Conservation (phyloP, 306 rosid genomes). For the Rubus parviflorus region DNA sequence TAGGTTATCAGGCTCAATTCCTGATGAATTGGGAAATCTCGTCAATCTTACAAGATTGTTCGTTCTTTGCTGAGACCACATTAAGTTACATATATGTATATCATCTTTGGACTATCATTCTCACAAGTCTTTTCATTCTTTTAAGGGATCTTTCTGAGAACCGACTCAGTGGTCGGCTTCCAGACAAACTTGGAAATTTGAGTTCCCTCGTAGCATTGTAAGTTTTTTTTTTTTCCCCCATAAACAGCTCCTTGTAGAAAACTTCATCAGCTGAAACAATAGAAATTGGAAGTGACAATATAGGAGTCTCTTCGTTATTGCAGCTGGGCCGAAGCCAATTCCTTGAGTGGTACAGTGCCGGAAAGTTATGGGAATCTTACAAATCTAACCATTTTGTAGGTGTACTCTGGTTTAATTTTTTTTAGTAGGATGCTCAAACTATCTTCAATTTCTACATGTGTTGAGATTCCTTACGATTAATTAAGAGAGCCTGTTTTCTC, state of each 20-base stretch:
- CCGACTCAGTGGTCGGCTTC: conserved; percentile 7
- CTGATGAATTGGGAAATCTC: conserved; percentile 6
- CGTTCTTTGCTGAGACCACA: background rate
- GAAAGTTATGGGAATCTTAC: background rate
- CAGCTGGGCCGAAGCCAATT: conserved; percentile 14
- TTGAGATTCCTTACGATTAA: background rate
- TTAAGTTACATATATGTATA: too few relatives aligned
- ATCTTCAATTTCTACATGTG: too few relatives aligned
- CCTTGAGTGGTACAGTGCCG: conserved; percentile 3
- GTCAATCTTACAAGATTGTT: background rate
- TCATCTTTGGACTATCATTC: too few relatives aligned
- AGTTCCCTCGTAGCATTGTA: background rate
- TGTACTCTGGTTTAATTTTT: background rate
- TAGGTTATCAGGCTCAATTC: conserved; percentile 6
- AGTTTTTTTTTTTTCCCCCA: background rate
- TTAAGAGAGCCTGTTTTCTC: too few relatives aligned
- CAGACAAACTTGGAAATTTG: conserved; percentile 13
- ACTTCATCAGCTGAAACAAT: too few relatives aligned
- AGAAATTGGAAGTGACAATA: background rate
- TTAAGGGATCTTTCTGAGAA: background rate
- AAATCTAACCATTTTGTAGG: background rate
- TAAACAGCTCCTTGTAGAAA: too few relatives aligned
- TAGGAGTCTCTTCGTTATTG: background rate
- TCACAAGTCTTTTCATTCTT: background rate
- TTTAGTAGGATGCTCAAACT: too few relatives aligned